Conservation (phyloP, 352 stramenopile species). For the Globisporangium radiosum region DNA sequence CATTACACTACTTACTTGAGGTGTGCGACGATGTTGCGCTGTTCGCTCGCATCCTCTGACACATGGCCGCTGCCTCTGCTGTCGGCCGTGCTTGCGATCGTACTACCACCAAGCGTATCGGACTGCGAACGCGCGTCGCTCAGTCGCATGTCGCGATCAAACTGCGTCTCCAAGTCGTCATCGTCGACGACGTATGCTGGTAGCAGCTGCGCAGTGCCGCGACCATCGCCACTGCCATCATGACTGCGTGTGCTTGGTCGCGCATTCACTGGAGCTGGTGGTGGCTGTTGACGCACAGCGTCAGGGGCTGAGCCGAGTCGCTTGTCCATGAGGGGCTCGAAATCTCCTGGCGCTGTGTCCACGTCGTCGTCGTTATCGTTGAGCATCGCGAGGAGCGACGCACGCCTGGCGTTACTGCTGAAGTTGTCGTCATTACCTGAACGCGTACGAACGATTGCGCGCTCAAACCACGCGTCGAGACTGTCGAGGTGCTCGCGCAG, state of each 20-base stretch:
- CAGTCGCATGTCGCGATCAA: conserved; percentile 3
- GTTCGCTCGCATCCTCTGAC: too few relatives aligned
- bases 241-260: background rate
- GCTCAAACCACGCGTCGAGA: conserved; percentile 45
- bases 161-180: conserved; percentile 6
- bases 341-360: too few relatives aligned
- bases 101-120: background rate
- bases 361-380: background rate
- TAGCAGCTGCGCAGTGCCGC: too few relatives aligned
- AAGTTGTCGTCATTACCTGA: too few relatives aligned
- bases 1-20: conserved; percentile 16
- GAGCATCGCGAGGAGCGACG: conserved; percentile 2
- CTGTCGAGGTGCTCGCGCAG: conserved; percentile 39
- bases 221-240: background rate
- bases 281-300: background rate
- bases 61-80: background rate
- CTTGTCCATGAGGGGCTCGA: too few relatives aligned
- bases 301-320: too few relatives aligned
- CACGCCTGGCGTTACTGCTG: background rate
- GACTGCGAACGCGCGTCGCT: background rate
- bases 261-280: background rate
- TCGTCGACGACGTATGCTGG: background rate
- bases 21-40: conserved; percentile 10
- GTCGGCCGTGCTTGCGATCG: background rate
- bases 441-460: conserved; percentile 22